Evolutionary conservation across 768 basidiomycete genomes (phyloP), one percentile per base, ranked within the genome.

Genomic region (Leucogyrophana mollusca): DNA sequence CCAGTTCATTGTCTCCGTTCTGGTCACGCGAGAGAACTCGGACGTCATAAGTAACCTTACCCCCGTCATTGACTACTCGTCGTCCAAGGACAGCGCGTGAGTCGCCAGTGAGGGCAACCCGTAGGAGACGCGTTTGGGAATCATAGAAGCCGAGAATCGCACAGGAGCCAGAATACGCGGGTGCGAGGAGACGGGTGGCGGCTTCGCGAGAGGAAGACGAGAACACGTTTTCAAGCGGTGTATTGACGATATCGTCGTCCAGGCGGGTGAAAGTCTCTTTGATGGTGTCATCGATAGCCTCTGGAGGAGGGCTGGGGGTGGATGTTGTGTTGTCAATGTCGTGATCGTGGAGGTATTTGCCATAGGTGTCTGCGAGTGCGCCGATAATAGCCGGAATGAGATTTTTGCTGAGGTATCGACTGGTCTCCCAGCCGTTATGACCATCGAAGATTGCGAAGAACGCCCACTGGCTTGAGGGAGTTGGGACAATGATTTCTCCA

Each of bases 51-150:
- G 41, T 47, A 11, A 51, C 58, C n/a, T 46, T 40, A 5, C 69
- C 67, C 32, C 65, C 49, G 20, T 56, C 49, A 25, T 50, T 43
- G 2, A 36, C 39, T 2, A 62, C 51, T 2, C 66, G 69, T 18
- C 77, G 62, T 0, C 78, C 78, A 10, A 78, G 63, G 3, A 80
- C 64, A 2, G 78, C 78, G 33, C 76, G 73, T 4, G 70, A 74
- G 51, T 77, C 74, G 0, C 78, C 77, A 0, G 73, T 72, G 18
- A 73, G 54, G 1, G 75, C 72, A 13, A 77, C 59, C 46, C 69
- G 71, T 2, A 79, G 59, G 4, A 62, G 53, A 3, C 69, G 60
- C 14, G 66, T 59, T 32, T 64, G 57, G 7, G 58, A 59, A 40
- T 80, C 73, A 56, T 72, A 79, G 46, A 78, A 62, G 3, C 69